Evolutionary conservation across 164 flowering plant species (phyloP).

Genomic region (Aristolochia contorta): DNA sequence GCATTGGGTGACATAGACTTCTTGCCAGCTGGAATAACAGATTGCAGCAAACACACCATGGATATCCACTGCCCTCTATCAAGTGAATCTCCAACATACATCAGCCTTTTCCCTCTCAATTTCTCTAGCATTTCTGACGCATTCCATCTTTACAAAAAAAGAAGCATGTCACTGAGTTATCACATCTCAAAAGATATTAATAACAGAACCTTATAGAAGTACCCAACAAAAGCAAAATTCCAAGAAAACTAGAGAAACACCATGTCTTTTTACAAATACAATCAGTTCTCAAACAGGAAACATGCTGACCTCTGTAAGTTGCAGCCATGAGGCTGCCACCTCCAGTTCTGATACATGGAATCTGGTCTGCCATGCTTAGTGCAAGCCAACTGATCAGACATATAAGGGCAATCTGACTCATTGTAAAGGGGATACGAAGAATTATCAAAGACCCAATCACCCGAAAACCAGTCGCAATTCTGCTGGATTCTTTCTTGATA

Average conservation of each 20-base stretch:
- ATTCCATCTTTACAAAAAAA: slow-evolving; percentile 54
- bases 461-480: slow-evolving; percentile 69
- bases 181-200: neutral
- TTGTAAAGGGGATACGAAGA: slow-evolving; percentile 57
- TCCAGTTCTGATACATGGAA: slow-evolving; percentile 75
- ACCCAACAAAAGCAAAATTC: neutral
- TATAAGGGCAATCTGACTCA: slow-evolving; percentile 80
- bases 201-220: neutral
- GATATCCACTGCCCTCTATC: slow-evolving; percentile 99
- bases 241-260: neutral
- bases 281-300: neutral
- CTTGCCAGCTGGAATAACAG: slow-evolving; percentile 59
- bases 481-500: slow-evolving; percentile 15
- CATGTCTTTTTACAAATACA: neutral
- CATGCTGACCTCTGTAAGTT: slow-evolving; percentile 58
- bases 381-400: slow-evolving; percentile 96
- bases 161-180: neutral
- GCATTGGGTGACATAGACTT: slow-evolving; percentile 81
- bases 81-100: slow-evolving; percentile 97
- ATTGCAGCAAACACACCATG: slow-evolving; percentile 80
- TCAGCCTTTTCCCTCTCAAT: slow-evolving; percentile 83
- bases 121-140: slow-evolving; percentile 82
- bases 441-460: slow-evolving; percentile 82
- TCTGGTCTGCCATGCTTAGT: slow-evolving; percentile 80
- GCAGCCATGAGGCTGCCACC: slow-evolving; percentile 93